Percentiles rank a stretch among this genome's conserved stretches.
Conservation (phyloP, 805 yeast genomes). For the Candida dajiaensis region DNA sequence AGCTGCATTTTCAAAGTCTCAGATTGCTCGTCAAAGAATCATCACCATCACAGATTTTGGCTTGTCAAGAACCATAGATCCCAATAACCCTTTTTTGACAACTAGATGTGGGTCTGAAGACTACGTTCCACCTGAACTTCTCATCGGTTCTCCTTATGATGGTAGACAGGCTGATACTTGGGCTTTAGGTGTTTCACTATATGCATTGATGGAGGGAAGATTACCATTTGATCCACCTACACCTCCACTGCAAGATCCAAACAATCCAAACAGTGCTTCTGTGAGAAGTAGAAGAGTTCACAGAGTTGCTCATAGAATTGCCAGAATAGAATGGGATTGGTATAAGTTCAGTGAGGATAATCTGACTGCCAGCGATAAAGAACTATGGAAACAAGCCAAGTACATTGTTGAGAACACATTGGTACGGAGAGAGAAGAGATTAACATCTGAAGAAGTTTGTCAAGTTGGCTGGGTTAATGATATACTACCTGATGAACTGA, state of each 20-base stretch:
- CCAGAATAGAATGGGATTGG: constrained; percentile 93
- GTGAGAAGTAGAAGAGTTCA: constrained; percentile 37
- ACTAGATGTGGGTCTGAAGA: constrained; percentile 97
- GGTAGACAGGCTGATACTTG: constrained; percentile 90
- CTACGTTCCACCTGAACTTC: constrained; percentile 89
- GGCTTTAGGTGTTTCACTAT: constrained; percentile 92
- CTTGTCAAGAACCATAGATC: constrained; percentile 62
- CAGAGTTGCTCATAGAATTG: constrained; percentile 81
- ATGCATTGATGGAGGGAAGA: constrained; percentile 76
- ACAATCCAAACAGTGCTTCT: constrained; percentile 18
- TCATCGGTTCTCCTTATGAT: constrained; percentile 86
- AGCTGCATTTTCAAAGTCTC: constrained; percentile 4
- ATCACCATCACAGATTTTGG: constrained; percentile 85
- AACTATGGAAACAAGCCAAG: constrained; percentile 42
- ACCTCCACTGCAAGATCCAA: constrained; percentile 20
- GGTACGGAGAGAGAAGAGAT: constrained; percentile 41
- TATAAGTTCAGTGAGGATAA: constrained; percentile 35
- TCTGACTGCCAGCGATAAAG: constrained; percentile 6
- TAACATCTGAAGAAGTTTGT: constrained; percentile 29
- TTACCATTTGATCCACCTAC: constrained; percentile 91
- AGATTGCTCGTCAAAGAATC: constrained; percentile 27
- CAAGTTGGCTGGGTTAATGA: constrained; percentile 30
- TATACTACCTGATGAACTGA: constrained; percentile 8
- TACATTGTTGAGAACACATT: constrained; percentile 44
- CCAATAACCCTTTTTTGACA: constrained; percentile 55